Evolutionary conservation across 257 asterid genomes (phyloP).

Genomic region (Thymus quinquecostatus): DNA sequence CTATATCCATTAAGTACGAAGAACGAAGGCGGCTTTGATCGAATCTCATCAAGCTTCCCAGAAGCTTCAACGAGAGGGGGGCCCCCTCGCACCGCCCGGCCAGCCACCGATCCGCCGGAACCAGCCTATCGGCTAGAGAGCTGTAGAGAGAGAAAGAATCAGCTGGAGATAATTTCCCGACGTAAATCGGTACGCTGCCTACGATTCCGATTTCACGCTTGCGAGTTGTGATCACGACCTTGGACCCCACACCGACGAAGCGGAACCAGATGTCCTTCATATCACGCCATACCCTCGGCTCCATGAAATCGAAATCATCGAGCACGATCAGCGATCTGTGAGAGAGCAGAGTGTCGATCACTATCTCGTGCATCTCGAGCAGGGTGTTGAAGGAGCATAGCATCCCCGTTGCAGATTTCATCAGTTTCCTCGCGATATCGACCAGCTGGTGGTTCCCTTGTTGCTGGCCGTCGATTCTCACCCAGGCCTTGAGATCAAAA

Average conservation of each 20-base stretch:
- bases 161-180: not conserved
- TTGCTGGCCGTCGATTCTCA: not conserved
- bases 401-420: conserved; percentile 21
- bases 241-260: conserved; percentile 10
- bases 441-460: not conserved
- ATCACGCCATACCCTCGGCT: not conserved
- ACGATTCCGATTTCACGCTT: not conserved
- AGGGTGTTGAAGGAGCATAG: conserved; percentile 6
- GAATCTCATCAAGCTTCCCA: conserved; percentile 25
- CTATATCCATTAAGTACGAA: not conserved
- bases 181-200: not conserved
- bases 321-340: conserved; percentile 18
- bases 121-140: not conserved
- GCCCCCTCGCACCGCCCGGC: conserved; percentile 9
- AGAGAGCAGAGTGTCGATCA: conserved; percentile 10
- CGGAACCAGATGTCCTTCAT: conserved; percentile 8
- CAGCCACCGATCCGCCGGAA: not conserved
- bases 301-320: conserved; percentile 13
- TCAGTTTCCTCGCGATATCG: not conserved
- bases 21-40: not conserved
- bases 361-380: conserved; percentile 1
- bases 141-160: conserved; percentile 21
- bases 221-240: conserved; percentile 2
- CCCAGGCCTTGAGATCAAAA: conserved; percentile 24
- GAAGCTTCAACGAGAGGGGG: conserved; percentile 23